These are phyloP conservation scores for Xylogone sp. DNA, from an alignment of 2,329 filamentous ascomycete genomes.

Conservation along the genomic window DNA sequence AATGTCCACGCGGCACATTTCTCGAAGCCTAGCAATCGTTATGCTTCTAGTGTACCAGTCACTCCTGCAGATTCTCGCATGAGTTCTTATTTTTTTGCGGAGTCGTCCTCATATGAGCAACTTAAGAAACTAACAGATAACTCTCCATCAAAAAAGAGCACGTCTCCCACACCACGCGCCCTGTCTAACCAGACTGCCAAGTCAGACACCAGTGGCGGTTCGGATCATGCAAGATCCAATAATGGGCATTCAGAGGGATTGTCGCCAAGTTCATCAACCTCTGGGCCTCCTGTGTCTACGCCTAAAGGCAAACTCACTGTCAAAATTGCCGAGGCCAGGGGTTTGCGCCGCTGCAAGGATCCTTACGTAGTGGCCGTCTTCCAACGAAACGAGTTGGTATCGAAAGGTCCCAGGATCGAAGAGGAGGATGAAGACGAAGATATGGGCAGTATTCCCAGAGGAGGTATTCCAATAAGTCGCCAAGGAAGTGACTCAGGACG, in stretches of 20 bases:
- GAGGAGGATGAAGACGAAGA: slow-evolving; percentile 60
- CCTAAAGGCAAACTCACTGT: slow-evolving; percentile 87
- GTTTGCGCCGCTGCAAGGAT: slow-evolving; percentile 75
- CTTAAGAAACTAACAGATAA: slow-evolving; percentile 87
- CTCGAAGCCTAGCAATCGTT: slow-evolving; percentile 60
- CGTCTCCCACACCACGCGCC: slow-evolving; percentile 83
- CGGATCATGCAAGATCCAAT: slow-evolving; percentile 26
- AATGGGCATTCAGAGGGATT: slow-evolving; percentile 27
- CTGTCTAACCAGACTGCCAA: slow-evolving; percentile 56
- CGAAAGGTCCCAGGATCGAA: slow-evolving; percentile 69
- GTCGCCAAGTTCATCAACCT: slow-evolving; percentile 23
- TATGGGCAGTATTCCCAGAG: slow-evolving; percentile 46
- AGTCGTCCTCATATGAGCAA: slow-evolving; percentile 63
- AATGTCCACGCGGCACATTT: slow-evolving; percentile 64
- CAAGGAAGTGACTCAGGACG: slow-evolving; percentile 78
- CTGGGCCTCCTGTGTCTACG: slow-evolving; percentile 56
- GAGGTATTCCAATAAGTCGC: slow-evolving; percentile 58
- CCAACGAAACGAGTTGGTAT: slow-evolving; percentile 94
- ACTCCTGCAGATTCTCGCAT: slow-evolving; percentile 47
- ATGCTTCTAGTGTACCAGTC: slow-evolving; percentile 46
- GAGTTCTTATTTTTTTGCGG: slow-evolving; percentile 39
- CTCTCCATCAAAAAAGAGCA: slow-evolving; percentile 74
- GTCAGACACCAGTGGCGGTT: slow-evolving; percentile 36
- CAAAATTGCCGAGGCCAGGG: slow-evolving; percentile 81
- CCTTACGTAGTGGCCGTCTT: slow-evolving; percentile 97